Percentiles rank a stretch among this genome's conserved stretches.
Conservation (phyloP, 2,329 filamentous ascomycete species). For the Lojkania enalia region DNA sequence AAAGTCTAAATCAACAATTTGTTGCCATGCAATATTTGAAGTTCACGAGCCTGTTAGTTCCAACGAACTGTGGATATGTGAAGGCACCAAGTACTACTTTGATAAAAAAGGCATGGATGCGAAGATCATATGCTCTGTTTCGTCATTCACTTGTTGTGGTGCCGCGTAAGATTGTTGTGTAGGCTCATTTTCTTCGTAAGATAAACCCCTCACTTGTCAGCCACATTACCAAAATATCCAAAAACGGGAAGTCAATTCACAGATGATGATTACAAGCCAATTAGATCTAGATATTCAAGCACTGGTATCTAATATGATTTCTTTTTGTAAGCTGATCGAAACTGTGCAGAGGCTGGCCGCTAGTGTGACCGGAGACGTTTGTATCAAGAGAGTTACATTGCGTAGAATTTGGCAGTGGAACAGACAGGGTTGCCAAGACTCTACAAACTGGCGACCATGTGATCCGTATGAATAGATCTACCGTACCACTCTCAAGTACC, state of each 20-base stretch:
- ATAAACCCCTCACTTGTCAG: slow-evolving; percentile 1
- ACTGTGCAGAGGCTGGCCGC: slow-evolving; percentile 2
- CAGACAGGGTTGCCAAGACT: slow-evolving; percentile 2
- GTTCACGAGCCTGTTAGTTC: slow-evolving; percentile 6
- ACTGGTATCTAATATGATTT: slow-evolving; percentile 3
- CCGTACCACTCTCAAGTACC: slow-evolving; percentile 2
- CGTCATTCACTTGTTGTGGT: slow-evolving; percentile 5
- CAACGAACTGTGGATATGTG: slow-evolving; percentile 8
- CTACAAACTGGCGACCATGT: slow-evolving; percentile 2
- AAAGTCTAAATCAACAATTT: slow-evolving; percentile 7
- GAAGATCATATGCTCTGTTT: slow-evolving; percentile 6
- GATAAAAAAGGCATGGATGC: slow-evolving; percentile 5
- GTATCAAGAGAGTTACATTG: slow-evolving; percentile 2
- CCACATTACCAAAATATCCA: slow-evolving; percentile 1
- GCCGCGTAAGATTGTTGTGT: slow-evolving; percentile 4
- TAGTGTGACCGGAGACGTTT: slow-evolving; percentile 2
- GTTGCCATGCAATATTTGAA: slow-evolving; percentile 8
- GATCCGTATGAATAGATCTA: slow-evolving; percentile 2
- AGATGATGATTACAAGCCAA: slow-evolving; percentile 1
- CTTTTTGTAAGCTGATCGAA: slow-evolving; percentile 2
- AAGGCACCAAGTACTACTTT: slow-evolving; percentile 7
- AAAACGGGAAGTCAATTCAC: slow-evolving; percentile 2
- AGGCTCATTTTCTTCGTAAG: slow-evolving; percentile 4
- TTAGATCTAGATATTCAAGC: slow-evolving; percentile 3
- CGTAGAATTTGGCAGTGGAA: slow-evolving; percentile 3